Base-by-base conservation (phyloP, 2,329 filamentous ascomycete species). In the Pseudocercospora macadamiae region DNA sequence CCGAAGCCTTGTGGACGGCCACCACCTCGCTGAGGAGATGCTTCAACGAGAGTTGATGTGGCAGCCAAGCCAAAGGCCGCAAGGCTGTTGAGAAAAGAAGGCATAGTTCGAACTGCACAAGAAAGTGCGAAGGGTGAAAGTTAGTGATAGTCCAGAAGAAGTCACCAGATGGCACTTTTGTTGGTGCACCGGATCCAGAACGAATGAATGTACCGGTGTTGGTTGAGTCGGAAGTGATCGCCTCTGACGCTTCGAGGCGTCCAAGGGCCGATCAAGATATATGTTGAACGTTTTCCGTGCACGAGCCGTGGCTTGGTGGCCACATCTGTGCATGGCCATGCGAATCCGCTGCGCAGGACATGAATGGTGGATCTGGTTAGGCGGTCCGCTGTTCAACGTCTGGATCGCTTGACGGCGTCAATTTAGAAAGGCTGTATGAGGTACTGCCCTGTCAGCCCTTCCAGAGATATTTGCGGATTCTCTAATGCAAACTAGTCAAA, bases 11-110 rank as follows among this genome's bases (percentile, higher is more conserved):
- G 44, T 23, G 19, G 39, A 37, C 42, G 54, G 19, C 54, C 54
- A n/a, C 54, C 42, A n/a, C n/a, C n/a, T 25, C 34, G 34, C 51
- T 53, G 52, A 37, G 57, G 57, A 4, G 48, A 25, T 34, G 59
- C 59, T 36, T 51, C 59, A 39, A 54, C 59, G 18, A 51, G 10
- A n/a, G 59, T 54, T 6, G 32, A 55, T 18, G 59, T 57, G 25
- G 51, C 54, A 18, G 54, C 54, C 14, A 61, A 26, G 26, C 54
- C 59, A 39, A 57, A 21, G 32, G 49, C 59, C 51, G 54, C 26
- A 2, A 61, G 42, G 51, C 54, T 39, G 23, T 42, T 39, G 18
- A 53, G 19, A 7, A 42, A 39, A 18, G 32, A 39, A 19, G 51
- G 51, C 51, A 53, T 53, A 32, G 18, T 34, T n/a, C 21, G 26